Conservation (phyloP, 1,139 yeast species). For the Pichia sp. region DNA sequence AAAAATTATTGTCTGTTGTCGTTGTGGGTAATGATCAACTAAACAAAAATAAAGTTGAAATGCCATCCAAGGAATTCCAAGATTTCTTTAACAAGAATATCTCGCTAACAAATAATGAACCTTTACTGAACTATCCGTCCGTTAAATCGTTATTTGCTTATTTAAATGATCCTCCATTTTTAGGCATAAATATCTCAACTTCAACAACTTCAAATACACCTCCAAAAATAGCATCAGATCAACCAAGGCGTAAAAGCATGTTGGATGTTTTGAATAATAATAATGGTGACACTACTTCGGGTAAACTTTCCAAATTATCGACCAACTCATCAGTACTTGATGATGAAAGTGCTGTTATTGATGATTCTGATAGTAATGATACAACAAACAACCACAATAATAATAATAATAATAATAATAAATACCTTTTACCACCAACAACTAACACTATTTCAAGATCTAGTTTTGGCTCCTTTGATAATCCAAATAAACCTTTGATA, state of each 20-base stretch:
- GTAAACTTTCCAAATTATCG: neutral
- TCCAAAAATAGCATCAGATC: neutral
- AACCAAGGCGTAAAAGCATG: constrained; percentile 8
- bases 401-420: neutral
- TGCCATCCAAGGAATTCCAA: neutral
- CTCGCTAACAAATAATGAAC: neutral
- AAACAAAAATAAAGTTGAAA: neutral
- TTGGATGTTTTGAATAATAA: constrained; percentile 7
- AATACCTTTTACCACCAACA: neutral
- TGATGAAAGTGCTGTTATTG: constrained; percentile 1
- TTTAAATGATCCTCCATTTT: constrained; percentile 20
- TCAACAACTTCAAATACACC: no score
- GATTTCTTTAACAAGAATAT: neutral
- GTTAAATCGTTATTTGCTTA: constrained; percentile 21
- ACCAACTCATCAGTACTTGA: neutral
- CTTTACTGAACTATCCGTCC: constrained; percentile 20
- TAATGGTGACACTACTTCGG: neutral
- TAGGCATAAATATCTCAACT: neutral
- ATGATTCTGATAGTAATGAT: neutral
- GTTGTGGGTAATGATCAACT: constrained; percentile 22
- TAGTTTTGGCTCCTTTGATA: neutral
- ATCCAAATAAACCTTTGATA: neutral
- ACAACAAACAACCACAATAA: no score
- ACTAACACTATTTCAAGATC: neutral
- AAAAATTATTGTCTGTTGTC: constrained; percentile 24